A percentile compares a stretch with the other conserved stretches of the same genome.
Conservation (phyloP, 2,329 filamentous ascomycete genomes). For the Trichoderma sp. region DNA sequence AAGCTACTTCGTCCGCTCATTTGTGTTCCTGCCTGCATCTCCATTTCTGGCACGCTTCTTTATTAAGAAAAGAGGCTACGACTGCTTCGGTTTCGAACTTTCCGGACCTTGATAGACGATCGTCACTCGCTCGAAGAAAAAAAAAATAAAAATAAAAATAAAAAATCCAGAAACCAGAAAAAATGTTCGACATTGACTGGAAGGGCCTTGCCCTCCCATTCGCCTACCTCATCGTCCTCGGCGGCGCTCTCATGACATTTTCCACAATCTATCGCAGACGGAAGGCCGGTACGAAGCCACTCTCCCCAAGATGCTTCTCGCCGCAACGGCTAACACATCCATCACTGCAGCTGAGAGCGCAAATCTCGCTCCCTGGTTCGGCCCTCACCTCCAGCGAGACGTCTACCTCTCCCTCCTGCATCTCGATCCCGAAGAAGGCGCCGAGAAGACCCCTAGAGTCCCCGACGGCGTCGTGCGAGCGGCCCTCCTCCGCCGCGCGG, state of each 20-base stretch:
- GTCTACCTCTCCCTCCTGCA: slow-evolving; percentile 92
- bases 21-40: neutral
- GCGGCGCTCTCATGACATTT: slow-evolving; percentile 87
- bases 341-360: slow-evolving; percentile 63
- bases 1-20: slow-evolving; percentile 3
- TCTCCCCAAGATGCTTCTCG: neutral
- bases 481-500: slow-evolving; percentile 80
- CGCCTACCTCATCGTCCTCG: slow-evolving; percentile 82
- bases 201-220: slow-evolving; percentile 80
- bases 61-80: neutral
- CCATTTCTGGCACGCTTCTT: neutral
- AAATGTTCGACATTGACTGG: slow-evolving; percentile 67
- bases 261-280: slow-evolving; percentile 89
- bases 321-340: neutral
- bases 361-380: slow-evolving; percentile 92
- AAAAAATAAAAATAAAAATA: neutral
- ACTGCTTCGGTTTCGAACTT: neutral
- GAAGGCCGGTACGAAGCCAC: slow-evolving; percentile 64
- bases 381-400: slow-evolving; percentile 83
- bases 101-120: neutral
- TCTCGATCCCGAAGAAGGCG: slow-evolving; percentile 58
- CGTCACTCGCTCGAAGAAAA: neutral
- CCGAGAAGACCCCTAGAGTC: slow-evolving; percentile 64
- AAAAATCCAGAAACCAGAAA: neutral
- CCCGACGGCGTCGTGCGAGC: slow-evolving; percentile 85